Percentiles rank a stretch among this genome's conserved stretches.
Evolutionary conservation across 2,329 filamentous ascomycete species (phyloP).

Genomic region (Tolypocladium paradoxum): DNA sequence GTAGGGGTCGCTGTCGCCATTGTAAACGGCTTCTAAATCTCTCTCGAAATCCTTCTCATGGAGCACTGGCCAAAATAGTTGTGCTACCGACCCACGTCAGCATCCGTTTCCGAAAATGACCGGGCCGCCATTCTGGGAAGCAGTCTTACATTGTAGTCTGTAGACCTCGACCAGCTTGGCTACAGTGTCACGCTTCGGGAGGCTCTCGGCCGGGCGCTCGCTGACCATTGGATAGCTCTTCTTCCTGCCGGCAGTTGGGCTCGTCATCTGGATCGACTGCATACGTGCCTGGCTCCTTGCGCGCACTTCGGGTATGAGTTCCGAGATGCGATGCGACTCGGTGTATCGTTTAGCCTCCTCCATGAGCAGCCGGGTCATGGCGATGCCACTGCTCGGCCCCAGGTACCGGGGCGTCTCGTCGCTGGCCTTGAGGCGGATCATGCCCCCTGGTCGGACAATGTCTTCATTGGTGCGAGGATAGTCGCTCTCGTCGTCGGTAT

Average conservation of each 20-base stretch:
- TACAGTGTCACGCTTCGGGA: slow-evolving; percentile 65
- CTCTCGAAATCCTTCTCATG: slow-evolving; percentile 71
- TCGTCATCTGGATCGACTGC: slow-evolving; percentile 48
- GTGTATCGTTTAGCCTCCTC: slow-evolving; percentile 92
- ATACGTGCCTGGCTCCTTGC: slow-evolving; percentile 43
- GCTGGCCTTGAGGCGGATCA: slow-evolving; percentile 73
- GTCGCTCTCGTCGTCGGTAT: slow-evolving; percentile 65
- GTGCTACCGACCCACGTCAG: slow-evolving; percentile 42
- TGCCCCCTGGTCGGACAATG: slow-evolving; percentile 75
- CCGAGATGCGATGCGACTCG: slow-evolving; percentile 80
- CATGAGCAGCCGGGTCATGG: slow-evolving; percentile 91
- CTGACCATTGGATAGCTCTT: slow-evolving; percentile 90
- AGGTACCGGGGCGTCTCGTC: slow-evolving; percentile 83
- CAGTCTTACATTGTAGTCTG: slow-evolving; percentile 61
- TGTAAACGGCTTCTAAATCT: slow-evolving; percentile 73
- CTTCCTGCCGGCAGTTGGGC: slow-evolving; percentile 47
- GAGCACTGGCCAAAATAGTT: slow-evolving; percentile 77
- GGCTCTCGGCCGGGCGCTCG: slow-evolving; percentile 62
- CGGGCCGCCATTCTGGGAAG: neutral
- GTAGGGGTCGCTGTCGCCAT: slow-evolving; percentile 64
- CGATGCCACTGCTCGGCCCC: slow-evolving; percentile 88
- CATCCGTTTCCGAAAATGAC: neutral
- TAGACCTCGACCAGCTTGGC: slow-evolving; percentile 78
- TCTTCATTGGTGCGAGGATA: slow-evolving; percentile 66
- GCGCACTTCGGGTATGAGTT: slow-evolving; percentile 70